These are phyloP conservation scores for Piper longum DNA, from an alignment of 164 flowering plant species.

Conservation along the genomic window DNA sequence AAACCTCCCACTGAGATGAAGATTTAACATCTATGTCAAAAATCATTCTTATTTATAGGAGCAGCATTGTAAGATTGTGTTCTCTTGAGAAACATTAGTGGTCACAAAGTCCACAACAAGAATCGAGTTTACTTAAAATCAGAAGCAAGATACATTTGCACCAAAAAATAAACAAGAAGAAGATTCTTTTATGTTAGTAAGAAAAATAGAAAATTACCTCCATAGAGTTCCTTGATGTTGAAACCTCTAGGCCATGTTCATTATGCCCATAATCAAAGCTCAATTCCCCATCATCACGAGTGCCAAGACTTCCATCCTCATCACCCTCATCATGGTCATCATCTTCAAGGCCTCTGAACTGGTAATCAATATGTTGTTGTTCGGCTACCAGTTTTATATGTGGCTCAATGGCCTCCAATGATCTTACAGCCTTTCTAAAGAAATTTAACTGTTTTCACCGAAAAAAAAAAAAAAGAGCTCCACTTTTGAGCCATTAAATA, in stretches of 20 bases:
- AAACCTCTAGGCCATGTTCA: slow-evolving; percentile 28
- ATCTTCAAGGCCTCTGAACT: slow-evolving; percentile 68
- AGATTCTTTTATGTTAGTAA: background rate
- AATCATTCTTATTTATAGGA: too few species aligned
- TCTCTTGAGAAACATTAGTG: too few species aligned
- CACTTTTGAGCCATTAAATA: background rate
- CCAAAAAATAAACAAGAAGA: background rate
- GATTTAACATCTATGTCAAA: too few species aligned
- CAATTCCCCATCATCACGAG: slow-evolving; percentile 53
- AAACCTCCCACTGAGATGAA: too few species aligned
- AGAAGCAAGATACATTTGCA: background rate
- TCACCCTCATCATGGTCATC: slow-evolving; percentile 38
- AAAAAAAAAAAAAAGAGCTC: slow-evolving; percentile 6
- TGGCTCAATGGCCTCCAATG: slow-evolving; percentile 71
- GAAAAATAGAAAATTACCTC: slow-evolving; percentile 31
- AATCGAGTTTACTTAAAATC: background rate
- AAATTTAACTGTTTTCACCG: slow-evolving; percentile 49
- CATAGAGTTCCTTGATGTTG: slow-evolving; percentile 41
- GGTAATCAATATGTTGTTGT: slow-evolving; percentile 78
- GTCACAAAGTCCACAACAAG: too few species aligned
- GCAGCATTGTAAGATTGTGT: too few species aligned
- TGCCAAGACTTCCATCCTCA: slow-evolving; percentile 24
- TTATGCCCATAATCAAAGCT: slow-evolving; percentile 67
- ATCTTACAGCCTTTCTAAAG: slow-evolving; percentile 55
- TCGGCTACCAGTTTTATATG: slow-evolving; percentile 54